Conservation (phyloP, 2,329 filamentous ascomycete species). For the Cercospora brassicicola region DNA sequence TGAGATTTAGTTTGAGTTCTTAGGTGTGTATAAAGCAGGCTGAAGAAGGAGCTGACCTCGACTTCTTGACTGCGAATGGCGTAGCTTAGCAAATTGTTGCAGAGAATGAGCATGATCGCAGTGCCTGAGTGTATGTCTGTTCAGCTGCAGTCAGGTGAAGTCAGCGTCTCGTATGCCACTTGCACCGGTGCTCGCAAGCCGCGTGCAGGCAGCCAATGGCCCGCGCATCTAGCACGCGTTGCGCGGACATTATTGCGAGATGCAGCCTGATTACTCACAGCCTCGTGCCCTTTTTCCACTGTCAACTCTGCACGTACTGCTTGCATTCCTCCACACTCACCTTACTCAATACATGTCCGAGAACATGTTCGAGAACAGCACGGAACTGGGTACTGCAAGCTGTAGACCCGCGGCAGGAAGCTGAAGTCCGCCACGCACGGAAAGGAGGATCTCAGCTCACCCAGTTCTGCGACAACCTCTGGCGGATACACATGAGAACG, state of each 20-base stretch:
- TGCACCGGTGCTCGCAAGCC: background rate
- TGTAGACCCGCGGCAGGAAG: background rate
- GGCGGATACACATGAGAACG: background rate
- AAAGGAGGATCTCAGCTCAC: background rate
- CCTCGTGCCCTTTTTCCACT: background rate
- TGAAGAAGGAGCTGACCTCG: constrained; percentile 61
- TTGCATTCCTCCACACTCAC: background rate
- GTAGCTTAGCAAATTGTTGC: background rate
- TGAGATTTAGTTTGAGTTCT: too few species aligned
- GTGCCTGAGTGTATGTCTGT: background rate
- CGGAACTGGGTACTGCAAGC: background rate
- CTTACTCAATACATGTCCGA: background rate
- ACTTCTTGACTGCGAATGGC: constrained; percentile 52
- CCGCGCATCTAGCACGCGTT: background rate
- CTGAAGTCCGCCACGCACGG: background rate
- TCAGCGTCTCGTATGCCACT: background rate
- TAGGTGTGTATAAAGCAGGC: constrained; percentile 62
- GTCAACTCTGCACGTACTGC: background rate
- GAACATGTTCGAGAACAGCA: background rate
- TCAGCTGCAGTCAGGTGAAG: background rate
- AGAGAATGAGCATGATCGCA: background rate
- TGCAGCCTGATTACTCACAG: background rate
- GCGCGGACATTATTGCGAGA: background rate
- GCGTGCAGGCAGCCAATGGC: background rate
- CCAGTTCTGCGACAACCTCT: background rate